phyloP scores from a whole-genome alignment of 208 protist species.

The Trypanosoma avium region DNA sequence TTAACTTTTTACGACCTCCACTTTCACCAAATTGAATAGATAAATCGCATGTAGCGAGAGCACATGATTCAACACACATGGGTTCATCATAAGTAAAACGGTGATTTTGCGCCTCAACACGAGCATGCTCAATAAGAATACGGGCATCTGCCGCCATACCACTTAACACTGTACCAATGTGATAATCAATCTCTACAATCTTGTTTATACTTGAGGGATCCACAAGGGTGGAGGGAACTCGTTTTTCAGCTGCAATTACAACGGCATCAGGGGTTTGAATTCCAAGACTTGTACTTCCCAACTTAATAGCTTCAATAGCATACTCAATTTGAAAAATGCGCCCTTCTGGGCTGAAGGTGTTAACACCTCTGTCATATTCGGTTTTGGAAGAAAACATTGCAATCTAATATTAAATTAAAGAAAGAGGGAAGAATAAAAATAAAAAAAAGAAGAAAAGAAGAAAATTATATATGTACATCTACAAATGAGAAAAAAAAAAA shows the following conservation, averaged over 20 bases:
- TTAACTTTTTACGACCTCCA: constrained; percentile 84
- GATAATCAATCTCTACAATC: constrained; percentile 97
- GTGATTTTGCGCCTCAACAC: constrained; percentile 99
- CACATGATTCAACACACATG: constrained; percentile 96
- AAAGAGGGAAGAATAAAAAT: constrained; percentile 9
- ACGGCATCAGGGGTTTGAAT: constrained; percentile 98
- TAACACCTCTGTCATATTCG: constrained; percentile 99
- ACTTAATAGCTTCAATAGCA: constrained; percentile 91
- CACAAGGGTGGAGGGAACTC: constrained; percentile 97
- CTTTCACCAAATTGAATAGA: constrained; percentile 97
- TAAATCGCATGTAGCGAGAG: constrained; percentile 97
- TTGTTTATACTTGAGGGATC: constrained; percentile 97
- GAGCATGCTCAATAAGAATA: constrained; percentile 98
- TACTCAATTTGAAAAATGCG: constrained; percentile 98
- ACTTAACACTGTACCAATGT: constrained; percentile 96
- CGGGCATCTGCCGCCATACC: constrained; percentile 98
- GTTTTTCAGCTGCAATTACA: constrained; percentile 99
- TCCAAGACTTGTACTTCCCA: constrained; percentile 98
- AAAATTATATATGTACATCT: constrained; percentile 15
- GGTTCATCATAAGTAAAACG: constrained; percentile 99
- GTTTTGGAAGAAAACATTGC: constrained; percentile 92
- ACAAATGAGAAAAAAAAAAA: constrained; percentile 5
- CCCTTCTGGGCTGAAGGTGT: constrained; percentile 99
- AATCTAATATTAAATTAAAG: constrained; percentile 1
- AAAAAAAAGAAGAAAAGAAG: constrained; percentile 18